Conservation (phyloP, 371 early-diverging fungal species). For the Nematocida major region DNA sequence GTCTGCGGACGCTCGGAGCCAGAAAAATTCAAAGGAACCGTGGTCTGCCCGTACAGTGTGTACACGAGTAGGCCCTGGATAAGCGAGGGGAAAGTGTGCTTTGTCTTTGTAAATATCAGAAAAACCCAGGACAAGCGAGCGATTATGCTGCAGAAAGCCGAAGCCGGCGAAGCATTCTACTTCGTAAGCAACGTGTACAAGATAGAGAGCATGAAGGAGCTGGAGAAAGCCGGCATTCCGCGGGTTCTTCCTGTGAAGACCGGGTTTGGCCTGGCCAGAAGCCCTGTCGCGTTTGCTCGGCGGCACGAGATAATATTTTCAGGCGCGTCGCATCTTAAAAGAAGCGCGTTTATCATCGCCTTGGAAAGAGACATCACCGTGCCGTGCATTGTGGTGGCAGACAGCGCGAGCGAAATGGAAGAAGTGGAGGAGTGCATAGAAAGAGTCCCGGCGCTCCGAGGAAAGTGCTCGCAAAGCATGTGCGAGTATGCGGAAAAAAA, state of each 20-base stretch:
- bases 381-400: constrained; percentile 14
- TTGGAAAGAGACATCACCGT: constrained; percentile 33
- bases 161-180: background rate
- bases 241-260: constrained; percentile 28
- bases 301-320: constrained; percentile 33
- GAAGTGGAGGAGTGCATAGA: background rate
- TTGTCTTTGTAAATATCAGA: constrained; percentile 35
- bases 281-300: constrained; percentile 8
- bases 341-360: constrained; percentile 26
- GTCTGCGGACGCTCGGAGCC: background rate
- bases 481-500: constrained; percentile 25
- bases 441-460: background rate
- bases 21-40: background rate
- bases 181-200: constrained; percentile 44
- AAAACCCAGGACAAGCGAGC: constrained; percentile 19
- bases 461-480: background rate
- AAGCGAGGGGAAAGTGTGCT: background rate
- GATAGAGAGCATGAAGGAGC: constrained; percentile 19
- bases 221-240: constrained; percentile 2
- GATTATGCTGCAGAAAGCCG: background rate
- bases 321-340: constrained; percentile 27
- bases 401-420: background rate
- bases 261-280: constrained; percentile 33
- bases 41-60: constrained; percentile 4
- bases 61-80: background rate